Evolutionary conservation across 2,329 filamentous ascomycete species (phyloP).

Genomic region (Hypoxylon sp.): DNA sequence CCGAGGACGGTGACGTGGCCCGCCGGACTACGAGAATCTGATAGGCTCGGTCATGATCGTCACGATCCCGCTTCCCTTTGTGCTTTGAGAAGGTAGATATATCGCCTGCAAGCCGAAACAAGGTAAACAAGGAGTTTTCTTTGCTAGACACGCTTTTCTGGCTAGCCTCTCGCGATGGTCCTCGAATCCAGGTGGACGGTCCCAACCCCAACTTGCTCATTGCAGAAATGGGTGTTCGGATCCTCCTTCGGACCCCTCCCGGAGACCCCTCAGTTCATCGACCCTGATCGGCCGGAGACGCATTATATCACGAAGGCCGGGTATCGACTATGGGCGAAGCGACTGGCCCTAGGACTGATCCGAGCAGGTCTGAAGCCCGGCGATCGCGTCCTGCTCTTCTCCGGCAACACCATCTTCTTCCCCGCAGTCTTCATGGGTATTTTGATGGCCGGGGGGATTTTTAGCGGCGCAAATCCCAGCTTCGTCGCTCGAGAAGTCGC

Average conservation of each 20-base stretch:
- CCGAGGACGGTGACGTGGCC: not conserved
- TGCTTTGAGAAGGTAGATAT: not conserved
- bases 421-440: constrained; percentile 77
- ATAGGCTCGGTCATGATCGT: not conserved
- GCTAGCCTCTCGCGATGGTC: constrained; percentile 53
- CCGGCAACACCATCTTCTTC: constrained; percentile 79
- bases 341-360: constrained; percentile 75
- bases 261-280: constrained; percentile 66
- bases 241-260: constrained; percentile 58
- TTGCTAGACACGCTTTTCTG: not conserved
- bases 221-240: constrained; percentile 68
- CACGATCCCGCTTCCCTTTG: not conserved
- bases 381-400: constrained; percentile 79
- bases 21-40: not conserved
- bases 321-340: constrained; percentile 78
- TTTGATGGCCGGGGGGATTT: constrained; percentile 81
- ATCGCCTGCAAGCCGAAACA: not conserved
- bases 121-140: not conserved
- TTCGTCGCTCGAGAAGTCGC: constrained; percentile 78
- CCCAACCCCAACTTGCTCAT: constrained; percentile 60
- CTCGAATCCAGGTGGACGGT: constrained; percentile 61
- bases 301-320: constrained; percentile 72
- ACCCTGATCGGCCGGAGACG: constrained; percentile 74
- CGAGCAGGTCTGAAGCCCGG: constrained; percentile 73
- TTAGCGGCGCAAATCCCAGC: constrained; percentile 79